A percentile compares a stretch with the other conserved stretches of the same genome.
These are phyloP conservation scores for Plasmodium inui DNA, from an alignment of 169 alveolate genomes.

Conservation along the genomic window DNA sequence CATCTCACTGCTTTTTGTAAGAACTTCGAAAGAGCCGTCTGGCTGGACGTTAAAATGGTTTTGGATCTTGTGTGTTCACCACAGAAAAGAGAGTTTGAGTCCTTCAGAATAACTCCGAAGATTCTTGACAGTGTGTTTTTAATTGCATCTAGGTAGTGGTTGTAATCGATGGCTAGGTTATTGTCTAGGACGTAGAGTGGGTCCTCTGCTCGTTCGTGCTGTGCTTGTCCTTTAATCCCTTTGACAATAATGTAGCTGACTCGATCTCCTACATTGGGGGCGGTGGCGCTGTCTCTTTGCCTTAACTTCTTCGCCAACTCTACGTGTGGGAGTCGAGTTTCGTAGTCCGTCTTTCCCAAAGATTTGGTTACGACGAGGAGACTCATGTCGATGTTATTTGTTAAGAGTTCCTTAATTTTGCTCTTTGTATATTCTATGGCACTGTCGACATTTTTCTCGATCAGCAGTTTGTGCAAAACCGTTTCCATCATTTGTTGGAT, in stretches of 20 bases:
- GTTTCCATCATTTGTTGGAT: conserved; percentile 96
- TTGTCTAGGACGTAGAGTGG: conserved; percentile 97
- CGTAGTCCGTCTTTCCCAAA: conserved; percentile 94
- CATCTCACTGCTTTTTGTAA: conserved; percentile 93
- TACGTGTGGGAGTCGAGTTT: conserved; percentile 98
- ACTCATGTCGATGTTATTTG: conserved; percentile 97
- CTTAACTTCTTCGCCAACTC: conserved; percentile 98
- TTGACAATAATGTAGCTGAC: conserved; percentile 96
- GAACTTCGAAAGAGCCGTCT: conserved; percentile 92
- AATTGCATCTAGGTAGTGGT: conserved; percentile 96
- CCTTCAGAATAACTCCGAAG: conserved; percentile 93
- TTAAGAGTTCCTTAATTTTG: conserved; percentile 90
- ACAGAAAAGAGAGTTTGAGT: conserved; percentile 92
- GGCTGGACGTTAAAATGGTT: conserved; percentile 78
- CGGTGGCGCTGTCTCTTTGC: conserved; percentile 95
- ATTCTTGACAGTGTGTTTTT: conserved; percentile 94
- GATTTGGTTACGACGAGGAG: conserved; percentile 98
- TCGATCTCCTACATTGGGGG: conserved; percentile 99
- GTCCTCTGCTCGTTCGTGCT: conserved; percentile 99
- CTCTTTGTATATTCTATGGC: conserved; percentile 92
- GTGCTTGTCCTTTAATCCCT: conserved; percentile 95
- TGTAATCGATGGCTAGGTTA: conserved; percentile 97
- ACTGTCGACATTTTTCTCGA: conserved; percentile 92
- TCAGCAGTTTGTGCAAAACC: conserved; percentile 91
- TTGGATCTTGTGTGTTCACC: conserved; percentile 81